A percentile compares a stretch with the other conserved stretches of the same genome.
Conservation (phyloP, 768 basidiomycete species). For the Suillus bovinus region DNA sequence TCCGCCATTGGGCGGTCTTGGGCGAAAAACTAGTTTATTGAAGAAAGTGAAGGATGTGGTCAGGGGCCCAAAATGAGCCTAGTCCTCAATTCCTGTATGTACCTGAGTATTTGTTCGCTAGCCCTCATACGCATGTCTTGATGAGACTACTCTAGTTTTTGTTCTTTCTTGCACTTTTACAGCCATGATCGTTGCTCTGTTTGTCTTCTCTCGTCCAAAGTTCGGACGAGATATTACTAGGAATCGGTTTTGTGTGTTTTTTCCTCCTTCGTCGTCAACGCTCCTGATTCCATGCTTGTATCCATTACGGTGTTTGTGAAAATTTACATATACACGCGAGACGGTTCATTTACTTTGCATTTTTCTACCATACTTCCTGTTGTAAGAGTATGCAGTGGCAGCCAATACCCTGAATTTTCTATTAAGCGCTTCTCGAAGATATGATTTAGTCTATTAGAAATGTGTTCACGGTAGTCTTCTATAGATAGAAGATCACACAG, state of each 20-base stretch:
- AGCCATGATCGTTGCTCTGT: slow-evolving; percentile 5
- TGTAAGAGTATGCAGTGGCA: slow-evolving; percentile 2
- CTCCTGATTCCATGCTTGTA: slow-evolving; percentile 30
- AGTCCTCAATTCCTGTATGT: slow-evolving; percentile 9
- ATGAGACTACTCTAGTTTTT: slow-evolving; percentile 9
- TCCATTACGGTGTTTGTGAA: slow-evolving; percentile 27
- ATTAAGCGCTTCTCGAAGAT: neutral
- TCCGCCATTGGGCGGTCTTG: slow-evolving; percentile 48
- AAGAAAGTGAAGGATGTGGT: slow-evolving; percentile 79
- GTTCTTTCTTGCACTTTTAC: slow-evolving; percentile 14
- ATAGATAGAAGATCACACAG: neutral
- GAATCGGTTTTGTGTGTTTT: slow-evolving; percentile 1
- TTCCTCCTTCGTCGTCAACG: slow-evolving; percentile 5
- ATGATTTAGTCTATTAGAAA: neutral
- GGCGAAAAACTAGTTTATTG: slow-evolving; percentile 75
- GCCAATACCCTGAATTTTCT: neutral
- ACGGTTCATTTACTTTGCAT: slow-evolving; percentile 33
- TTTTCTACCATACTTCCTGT: slow-evolving; percentile 17
- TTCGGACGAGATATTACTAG: neutral
- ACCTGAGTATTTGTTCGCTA: slow-evolving; percentile 12
- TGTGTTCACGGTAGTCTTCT: neutral
- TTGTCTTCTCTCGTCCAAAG: slow-evolving; percentile 7
- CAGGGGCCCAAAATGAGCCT: slow-evolving; percentile 47
- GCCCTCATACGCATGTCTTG: slow-evolving; percentile 2
- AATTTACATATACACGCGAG: slow-evolving; percentile 34